Percentiles rank a stretch among this genome's conserved stretches.
Conservation (phyloP, 768 basidiomycete genomes). For the Hemileccinum impolitum region DNA sequence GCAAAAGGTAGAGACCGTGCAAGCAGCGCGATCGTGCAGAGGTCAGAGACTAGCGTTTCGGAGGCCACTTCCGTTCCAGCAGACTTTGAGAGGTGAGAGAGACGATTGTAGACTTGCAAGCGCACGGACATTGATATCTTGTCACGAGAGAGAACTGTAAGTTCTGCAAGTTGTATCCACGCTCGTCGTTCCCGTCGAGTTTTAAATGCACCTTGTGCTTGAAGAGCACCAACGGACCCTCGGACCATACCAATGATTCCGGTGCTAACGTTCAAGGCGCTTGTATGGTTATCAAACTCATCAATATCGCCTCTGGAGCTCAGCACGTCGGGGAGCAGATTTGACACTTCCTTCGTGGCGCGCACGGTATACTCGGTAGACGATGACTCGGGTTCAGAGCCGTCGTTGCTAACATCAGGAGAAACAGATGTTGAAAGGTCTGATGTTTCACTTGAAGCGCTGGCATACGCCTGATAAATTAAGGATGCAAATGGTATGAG, state of each 20-base stretch:
- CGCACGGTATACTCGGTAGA: constrained; percentile 28
- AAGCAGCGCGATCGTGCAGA: constrained; percentile 57
- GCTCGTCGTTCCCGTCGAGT: constrained; percentile 43
- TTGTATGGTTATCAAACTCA: constrained; percentile 39
- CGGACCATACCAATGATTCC: constrained; percentile 37
- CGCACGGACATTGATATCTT: constrained; percentile 35
- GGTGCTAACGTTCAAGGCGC: constrained; percentile 37
- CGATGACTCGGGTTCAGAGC: constrained; percentile 29
- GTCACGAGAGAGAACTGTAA: constrained; percentile 35
- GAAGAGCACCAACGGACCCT: constrained; percentile 16
- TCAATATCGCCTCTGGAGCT: constrained; percentile 33
- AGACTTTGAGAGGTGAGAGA: constrained; percentile 31
- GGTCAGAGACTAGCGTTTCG: constrained; percentile 42
- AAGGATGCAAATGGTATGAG: constrained; percentile 26
- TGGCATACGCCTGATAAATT: constrained; percentile 3
- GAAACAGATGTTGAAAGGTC: constrained; percentile 31
- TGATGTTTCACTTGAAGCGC: constrained; percentile 1
- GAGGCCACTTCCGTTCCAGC: constrained; percentile 14
- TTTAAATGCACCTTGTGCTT: not conserved
- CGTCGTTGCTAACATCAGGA: constrained; percentile 22
- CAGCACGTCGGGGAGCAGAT: constrained; percentile 29
- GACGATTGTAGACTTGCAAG: constrained; percentile 52
- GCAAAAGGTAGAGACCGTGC: constrained; percentile 39
- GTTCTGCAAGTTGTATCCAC: constrained; percentile 51
- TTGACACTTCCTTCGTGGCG: constrained; percentile 10